phyloP scores from a whole-genome alignment of 2,329 filamentous ascomycete genomes.

The Byssoonygena ceratinophila region DNA sequence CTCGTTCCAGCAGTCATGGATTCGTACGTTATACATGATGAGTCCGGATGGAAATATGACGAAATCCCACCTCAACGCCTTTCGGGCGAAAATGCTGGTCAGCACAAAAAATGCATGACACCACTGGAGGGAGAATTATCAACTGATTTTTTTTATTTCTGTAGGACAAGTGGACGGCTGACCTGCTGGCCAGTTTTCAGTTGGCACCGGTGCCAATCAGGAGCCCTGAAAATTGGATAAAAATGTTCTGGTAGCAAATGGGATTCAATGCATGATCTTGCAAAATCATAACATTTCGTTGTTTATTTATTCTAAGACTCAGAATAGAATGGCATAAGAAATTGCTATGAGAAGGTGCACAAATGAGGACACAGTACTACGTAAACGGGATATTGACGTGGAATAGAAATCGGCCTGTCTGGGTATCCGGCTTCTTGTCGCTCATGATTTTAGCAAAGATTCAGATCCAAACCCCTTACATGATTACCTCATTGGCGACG shows the following conservation, averaged over 20 bases:
- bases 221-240: neutral
- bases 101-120: too few relatives aligned
- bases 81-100: neutral
- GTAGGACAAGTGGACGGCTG: neutral
- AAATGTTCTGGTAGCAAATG: conserved; percentile 1
- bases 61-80: neutral
- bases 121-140: too few relatives aligned
- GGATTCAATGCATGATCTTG: neutral
- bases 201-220: neutral
- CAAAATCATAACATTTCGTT: neutral
- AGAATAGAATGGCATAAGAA: neutral
- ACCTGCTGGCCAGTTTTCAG: neutral
- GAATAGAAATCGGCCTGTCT: neutral
- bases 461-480: conserved; percentile 41
- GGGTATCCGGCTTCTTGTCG: neutral
- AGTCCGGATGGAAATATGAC: neutral
- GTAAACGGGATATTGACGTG: neutral
- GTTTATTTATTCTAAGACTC: neutral
- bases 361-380: neutral
- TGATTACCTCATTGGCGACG: conserved; percentile 62
- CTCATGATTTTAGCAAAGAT: neutral
- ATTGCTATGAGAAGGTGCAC: neutral
- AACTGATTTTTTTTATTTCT: too few relatives aligned
- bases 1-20: neutral
- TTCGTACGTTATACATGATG: neutral